These are phyloP conservation scores for Davidsoniella virescens DNA, from an alignment of 2,329 filamentous ascomycete genomes.

Conservation along the genomic window DNA sequence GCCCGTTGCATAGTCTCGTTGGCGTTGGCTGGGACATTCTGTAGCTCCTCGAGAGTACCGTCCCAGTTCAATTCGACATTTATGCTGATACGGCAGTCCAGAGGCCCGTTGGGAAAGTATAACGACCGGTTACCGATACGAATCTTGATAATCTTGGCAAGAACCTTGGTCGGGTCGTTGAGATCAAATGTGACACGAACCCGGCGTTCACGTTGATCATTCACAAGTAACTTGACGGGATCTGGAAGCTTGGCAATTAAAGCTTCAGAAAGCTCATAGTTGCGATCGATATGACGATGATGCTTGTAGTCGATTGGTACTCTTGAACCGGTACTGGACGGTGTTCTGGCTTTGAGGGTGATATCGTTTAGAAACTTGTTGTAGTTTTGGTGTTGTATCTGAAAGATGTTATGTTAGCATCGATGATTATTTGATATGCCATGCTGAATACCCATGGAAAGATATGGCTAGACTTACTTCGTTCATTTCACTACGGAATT, in stretches of 20 bases:
- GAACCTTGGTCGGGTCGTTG: conserved; percentile 38
- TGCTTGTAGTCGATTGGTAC: conserved; percentile 66
- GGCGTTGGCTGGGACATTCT: conserved; percentile 21
- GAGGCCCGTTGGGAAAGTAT: conserved; percentile 55
- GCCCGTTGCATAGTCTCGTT: conserved; percentile 32
- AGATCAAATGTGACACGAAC: conserved; percentile 66
- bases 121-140: conserved; percentile 81
- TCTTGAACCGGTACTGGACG: conserved; percentile 23
- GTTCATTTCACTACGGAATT: conserved; percentile 81
- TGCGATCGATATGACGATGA: conserved; percentile 65
- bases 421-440: not conserved
- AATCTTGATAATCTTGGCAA: conserved; percentile 80
- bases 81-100: conserved; percentile 87
- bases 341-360: conserved; percentile 23
- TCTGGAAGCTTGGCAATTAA: conserved; percentile 25
- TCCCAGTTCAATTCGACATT: conserved; percentile 87
- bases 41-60: conserved; percentile 44
- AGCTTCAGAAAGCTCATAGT: conserved; percentile 55
- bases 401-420: not conserved
- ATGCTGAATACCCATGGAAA: not conserved
- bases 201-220: conserved; percentile 25
- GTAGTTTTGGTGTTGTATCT: conserved; percentile 66
- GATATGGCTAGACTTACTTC: conserved; percentile 39
- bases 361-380: conserved; percentile 71
- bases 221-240: not conserved